Base-by-base conservation (phyloP, 257 asterid species). In the Rubia yunnanensis region DNA sequence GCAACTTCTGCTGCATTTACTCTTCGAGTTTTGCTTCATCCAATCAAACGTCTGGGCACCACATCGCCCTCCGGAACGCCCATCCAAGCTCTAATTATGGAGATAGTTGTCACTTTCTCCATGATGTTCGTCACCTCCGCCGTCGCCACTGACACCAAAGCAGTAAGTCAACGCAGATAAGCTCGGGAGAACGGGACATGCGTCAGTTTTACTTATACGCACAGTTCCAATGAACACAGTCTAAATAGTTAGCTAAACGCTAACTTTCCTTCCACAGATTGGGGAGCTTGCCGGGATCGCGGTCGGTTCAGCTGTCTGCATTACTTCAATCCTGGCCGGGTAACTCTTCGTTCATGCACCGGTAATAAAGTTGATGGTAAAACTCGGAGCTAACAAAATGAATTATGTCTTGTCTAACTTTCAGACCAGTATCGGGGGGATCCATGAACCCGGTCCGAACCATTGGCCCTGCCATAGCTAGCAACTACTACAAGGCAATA, bases 221-320 rank as follows among this genome's bases (percentile, higher is more conserved):
- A n/a, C n/a, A n/a, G n/a, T n/a, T n/a, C n/a, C n/a, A n/a, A n/a
- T n/a, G n/a, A n/a, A n/a, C n/a, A n/a, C n/a, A n/a, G n/a, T n/a
- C n/a, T n/a, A n/a, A n/a, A n/a, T n/a, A n/a, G n/a, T n/a, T n/a
- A n/a, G n/a, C 57, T n/a, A 10, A 23, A 44, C 7, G 64, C 67
- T 20, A n/a, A n/a, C 44, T 44, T 44, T 15, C n/a, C 54, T 48
- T 13, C 0, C 24, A 31, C 69, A 91, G 96, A 69, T 86, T 20
- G 96, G 98, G 61, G 95, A 91, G 85, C 89, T 91, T 30, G 96
- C 88, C 7, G 95, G 96, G 17, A 78, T 91, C 10, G 98, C 98
- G 15, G 95, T 91, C 0, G 98, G 98, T 10, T 88, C 96, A 2
- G 94, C 98, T 3, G 96, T 91, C 24, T 91, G 98, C 85, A 91